Base-by-base conservation (phyloP, 2,329 filamentous ascomycete genomes). In the Lizonia empirigonia region DNA sequence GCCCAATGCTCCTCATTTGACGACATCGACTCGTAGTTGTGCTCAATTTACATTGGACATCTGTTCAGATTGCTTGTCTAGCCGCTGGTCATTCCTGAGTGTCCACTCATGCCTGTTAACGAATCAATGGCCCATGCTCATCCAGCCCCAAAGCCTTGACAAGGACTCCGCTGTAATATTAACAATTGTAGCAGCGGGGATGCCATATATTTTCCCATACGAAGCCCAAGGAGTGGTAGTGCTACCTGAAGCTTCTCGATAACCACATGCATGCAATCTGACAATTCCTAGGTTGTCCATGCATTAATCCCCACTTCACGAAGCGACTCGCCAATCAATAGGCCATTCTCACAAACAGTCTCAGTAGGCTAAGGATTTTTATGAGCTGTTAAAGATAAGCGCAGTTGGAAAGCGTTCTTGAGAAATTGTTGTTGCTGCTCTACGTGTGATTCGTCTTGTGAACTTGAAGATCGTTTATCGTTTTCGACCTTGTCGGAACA, bases 401-500 rank as follows among this genome's bases (percentile, higher is more conserved):
- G n/a, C n/a, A n/a, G n/a, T n/a, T n/a, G n/a, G n/a, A n/a, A n/a
- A n/a, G n/a, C n/a, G n/a, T n/a, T 4, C 13, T n/a, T 15, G 5
- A 13, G 27, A 30, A 15, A 5, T 26, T 5, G 12, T 23, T 2
- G 5, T 15, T 9, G 18, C 13, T 2, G 13, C 20, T 8, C 12
- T 27, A 16, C 7, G 13, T 12, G 33, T 12, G n/a, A 16, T 13
- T 4, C 10, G 16, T 10, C 3, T 5, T 15, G 5, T 22, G 16
- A 33, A 34, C 23, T 18, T 37, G 42, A 42, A 38, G 8, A 34
- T 26, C 23, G 37, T 47, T 46, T 38, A 32, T 23, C 49, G 20
- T 37, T 52, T 52, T 48, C 13, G 34, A 52, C 41, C 54, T 50
- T 38, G 44, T 34, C n/a, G 23, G 32, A 23, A 37, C 44, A 56